A percentile compares a stretch with the other conserved stretches of the same genome.
Evolutionary conservation across 1,284 basidiomycete genomes (phyloP).

Genomic region (Omphalotus olearius): DNA sequence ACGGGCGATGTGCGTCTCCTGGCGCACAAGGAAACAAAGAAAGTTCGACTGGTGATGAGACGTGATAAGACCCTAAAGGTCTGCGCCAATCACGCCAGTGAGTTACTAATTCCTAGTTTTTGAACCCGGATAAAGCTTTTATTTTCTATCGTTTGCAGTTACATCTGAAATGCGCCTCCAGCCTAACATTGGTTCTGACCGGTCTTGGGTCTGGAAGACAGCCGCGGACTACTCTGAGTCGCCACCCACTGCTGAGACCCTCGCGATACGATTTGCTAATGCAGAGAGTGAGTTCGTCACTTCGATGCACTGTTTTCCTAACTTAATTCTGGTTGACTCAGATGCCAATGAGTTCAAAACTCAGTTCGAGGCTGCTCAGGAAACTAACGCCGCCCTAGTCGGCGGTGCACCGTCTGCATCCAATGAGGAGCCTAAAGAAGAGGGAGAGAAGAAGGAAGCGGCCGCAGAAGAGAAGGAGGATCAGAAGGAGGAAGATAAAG

Average conservation of each 20-base stretch:
- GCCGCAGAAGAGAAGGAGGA: conserved; percentile 26
- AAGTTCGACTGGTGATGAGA: conserved; percentile 97
- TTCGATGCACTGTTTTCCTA: conserved; percentile 11
- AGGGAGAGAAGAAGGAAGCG: too few species aligned
- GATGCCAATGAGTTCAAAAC: conserved; percentile 87
- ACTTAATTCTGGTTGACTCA: conserved; percentile 27
- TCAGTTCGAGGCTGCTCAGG: conserved; percentile 83
- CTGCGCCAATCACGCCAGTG: conserved; percentile 97
- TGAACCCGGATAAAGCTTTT: conserved; percentile 3
- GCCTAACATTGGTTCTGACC: conserved; percentile 98
- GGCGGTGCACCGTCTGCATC: conserved; percentile 28
- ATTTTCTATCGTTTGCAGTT: conserved; percentile 46
- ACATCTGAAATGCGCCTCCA: conserved; percentile 90
- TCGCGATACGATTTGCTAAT: conserved; percentile 98
- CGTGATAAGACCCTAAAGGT: conserved; percentile 99
- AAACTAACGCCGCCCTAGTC: conserved; percentile 52
- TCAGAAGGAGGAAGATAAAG: conserved; percentile 23
- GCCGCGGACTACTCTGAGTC: conserved; percentile 92
- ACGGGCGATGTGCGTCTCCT: conserved; percentile 91
- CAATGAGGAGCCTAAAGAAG: conserved; percentile 25
- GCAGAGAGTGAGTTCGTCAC: conserved; percentile 81
- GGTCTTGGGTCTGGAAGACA: conserved; percentile 99
- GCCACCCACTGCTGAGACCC: conserved; percentile 87
- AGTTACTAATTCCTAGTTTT: conserved; percentile 32
- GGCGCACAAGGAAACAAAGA: conserved; percentile 85